Base-by-base conservation (phyloP, 257 asterid genomes). In the Sherardia arvensis region DNA sequence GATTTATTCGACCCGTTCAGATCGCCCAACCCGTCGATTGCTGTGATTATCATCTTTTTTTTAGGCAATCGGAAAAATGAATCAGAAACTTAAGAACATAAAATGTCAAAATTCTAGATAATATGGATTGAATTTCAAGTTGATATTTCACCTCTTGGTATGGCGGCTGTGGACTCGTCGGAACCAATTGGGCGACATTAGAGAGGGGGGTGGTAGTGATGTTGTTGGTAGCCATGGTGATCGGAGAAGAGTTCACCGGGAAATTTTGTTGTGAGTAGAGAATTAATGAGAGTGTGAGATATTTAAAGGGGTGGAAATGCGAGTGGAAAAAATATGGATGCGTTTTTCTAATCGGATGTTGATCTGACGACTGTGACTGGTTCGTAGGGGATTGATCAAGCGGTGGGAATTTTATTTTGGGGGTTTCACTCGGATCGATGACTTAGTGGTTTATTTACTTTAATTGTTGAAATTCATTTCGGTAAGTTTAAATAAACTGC, bases 121-220 rank as follows among this genome's bases (percentile, higher is more conserved):
- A 26, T 43, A 17, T 14, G 7, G 4, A 5, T 17, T 18, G 43
- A n/a, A n/a, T n/a, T n/a, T n/a, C n/a, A n/a, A n/a, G n/a, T n/a
- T n/a, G n/a, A n/a, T n/a, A n/a, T 14, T 53, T 10, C 60, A 88
- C 97, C 87, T 84, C 89, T 4, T 86, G 94, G 30, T 89, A 89
- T 9, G 62, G 81, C 9, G 95, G 97, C 61, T 86, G 54, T 7
- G 71, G 54, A n/a, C 3, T 40, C 4, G 40, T 15, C 0, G 57
- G 32, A 4, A 59, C 29, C 7, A 59, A 23, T 0, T 48, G 36
- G 62, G 2, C 5, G 70, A 1, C 23, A n/a, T 10, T n/a, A n/a
- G n/a, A n/a, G n/a, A n/a, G n/a, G n/a, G n/a, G 17, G 79, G 66
- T 23, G 74, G 62, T 7, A 62, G 5, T n/a, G n/a, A 51, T 69